These are phyloP conservation scores for Chlamydomonas sp. DNA, from an alignment of 139 green algal species.

Conservation along the genomic window DNA sequence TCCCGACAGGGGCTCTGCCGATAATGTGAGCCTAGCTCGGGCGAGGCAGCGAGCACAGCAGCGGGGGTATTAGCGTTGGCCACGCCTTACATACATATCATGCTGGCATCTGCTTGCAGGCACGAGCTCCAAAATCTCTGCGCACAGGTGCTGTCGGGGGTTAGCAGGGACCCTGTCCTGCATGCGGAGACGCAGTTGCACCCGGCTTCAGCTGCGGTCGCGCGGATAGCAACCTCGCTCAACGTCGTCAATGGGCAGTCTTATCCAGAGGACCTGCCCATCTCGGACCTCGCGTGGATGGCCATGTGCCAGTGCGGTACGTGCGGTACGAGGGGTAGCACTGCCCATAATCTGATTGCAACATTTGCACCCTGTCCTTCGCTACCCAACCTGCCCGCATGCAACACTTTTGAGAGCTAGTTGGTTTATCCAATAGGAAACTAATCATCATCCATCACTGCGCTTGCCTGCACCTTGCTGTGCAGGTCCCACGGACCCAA, in stretches of 20 bases:
- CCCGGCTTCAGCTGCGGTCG: conserved; percentile 33
- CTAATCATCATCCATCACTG: not conserved
- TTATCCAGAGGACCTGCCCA: conserved; percentile 17
- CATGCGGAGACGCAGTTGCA: conserved; percentile 21
- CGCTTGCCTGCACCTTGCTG: not conserved
- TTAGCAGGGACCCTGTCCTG: conserved; percentile 20
- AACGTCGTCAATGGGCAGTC: conserved; percentile 31
- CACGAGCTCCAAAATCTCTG: conserved; percentile 50
- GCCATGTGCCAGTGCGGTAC: conserved; percentile 36
- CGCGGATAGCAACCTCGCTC: conserved; percentile 16
- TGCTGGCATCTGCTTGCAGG: not conserved
- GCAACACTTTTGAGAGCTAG: not conserved
- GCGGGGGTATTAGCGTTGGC: too few relatives aligned
- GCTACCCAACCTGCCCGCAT: not conserved
- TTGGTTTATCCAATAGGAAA: not conserved
- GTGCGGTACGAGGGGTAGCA: conserved; percentile 1
- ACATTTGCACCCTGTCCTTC: not conserved
- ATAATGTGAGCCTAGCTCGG: conserved; percentile 59
- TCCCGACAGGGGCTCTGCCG: conserved; percentile 73
- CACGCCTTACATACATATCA: not conserved
- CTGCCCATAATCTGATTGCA: not conserved
- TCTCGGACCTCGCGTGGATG: conserved; percentile 16
- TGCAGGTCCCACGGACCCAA: conserved; percentile 26
- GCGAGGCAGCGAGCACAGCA: too few relatives aligned
- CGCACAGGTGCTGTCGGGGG: conserved; percentile 36